phyloP scores from a whole-genome alignment of 75 land plant species.

The Isoetes taiwanensis region DNA sequence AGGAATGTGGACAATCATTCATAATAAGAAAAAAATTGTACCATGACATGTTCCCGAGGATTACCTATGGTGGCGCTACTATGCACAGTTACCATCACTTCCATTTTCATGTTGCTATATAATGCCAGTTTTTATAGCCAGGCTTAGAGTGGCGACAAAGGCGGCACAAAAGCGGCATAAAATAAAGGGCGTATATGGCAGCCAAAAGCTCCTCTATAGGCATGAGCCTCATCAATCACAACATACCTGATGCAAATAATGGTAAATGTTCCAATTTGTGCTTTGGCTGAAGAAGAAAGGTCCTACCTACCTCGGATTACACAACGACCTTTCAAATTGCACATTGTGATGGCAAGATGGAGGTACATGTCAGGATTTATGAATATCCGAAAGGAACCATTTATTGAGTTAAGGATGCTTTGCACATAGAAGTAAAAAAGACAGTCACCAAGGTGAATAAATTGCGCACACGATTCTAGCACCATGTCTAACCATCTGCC shows the following conservation, averaged over 20 bases:
- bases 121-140: no score
- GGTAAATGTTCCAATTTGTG: no score
- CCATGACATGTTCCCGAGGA: constrained; percentile 90
- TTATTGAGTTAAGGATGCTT: no score
- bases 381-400: no score
- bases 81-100: constrained; percentile 68
- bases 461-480: constrained; percentile 57
- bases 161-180: constrained; percentile 67
- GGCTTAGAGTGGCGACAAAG: constrained; percentile 67
- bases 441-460: no score
- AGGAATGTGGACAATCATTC: no score
- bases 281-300: no score
- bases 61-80: constrained; percentile 90
- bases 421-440: no score
- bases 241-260: constrained; percentile 56
- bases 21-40: no score
- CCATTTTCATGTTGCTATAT: constrained; percentile 52
- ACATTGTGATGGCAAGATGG: constrained; percentile 83
- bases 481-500: constrained; percentile 55
- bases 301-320: constrained; percentile 62
- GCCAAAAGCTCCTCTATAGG: constrained; percentile 95
- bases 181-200: constrained; percentile 83
- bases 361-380: constrained; percentile 96
- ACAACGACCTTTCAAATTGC: constrained; percentile 61
- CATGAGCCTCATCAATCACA: constrained; percentile 97